Percentiles rank a stretch among this genome's conserved stretches.
Conservation (phyloP, 1,284 basidiomycete species). For the Sanghuangporus baumii region DNA sequence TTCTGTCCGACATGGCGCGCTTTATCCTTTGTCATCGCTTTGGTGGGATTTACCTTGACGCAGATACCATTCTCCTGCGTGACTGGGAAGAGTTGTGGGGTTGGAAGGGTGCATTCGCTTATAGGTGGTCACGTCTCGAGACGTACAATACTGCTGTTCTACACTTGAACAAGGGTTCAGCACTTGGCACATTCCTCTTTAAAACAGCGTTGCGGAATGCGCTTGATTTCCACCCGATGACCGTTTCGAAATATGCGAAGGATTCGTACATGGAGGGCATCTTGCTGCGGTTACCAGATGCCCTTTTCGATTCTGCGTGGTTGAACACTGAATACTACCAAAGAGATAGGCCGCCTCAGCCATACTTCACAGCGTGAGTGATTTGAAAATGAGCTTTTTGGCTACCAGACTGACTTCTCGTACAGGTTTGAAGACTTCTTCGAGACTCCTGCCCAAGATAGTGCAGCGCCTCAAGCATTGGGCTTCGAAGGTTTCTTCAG, state of each 20-base stretch:
- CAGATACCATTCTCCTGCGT: slow-evolving; percentile 81
- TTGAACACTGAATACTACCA: slow-evolving; percentile 80
- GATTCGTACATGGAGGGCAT: slow-evolving; percentile 73
- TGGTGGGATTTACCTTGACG: slow-evolving; percentile 84
- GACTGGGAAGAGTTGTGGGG: slow-evolving; percentile 92
- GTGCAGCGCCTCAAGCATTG: slow-evolving; percentile 67
- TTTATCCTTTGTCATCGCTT: slow-evolving; percentile 83
- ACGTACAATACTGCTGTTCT: slow-evolving; percentile 87
- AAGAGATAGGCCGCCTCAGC: slow-evolving; percentile 76
- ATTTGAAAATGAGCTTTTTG: slow-evolving; percentile 13
- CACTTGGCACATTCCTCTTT: slow-evolving; percentile 79
- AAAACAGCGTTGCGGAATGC: slow-evolving; percentile 81
- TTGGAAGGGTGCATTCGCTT: slow-evolving; percentile 83
- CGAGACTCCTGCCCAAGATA: slow-evolving; percentile 62
- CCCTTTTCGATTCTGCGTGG: slow-evolving; percentile 86
- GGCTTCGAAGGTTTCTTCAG: slow-evolving; percentile 86
- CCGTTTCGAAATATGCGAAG: slow-evolving; percentile 71
- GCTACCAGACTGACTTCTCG: slow-evolving; percentile 1
- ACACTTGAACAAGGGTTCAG: slow-evolving; percentile 76
- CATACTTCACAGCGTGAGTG: slow-evolving; percentile 72
- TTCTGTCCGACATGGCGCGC: slow-evolving; percentile 83
- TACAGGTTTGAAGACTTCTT: slow-evolving; percentile 75
- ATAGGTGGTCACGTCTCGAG: slow-evolving; percentile 76
- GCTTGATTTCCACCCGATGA: slow-evolving; percentile 86
- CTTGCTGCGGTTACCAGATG: slow-evolving; percentile 75